Base-by-base conservation (phyloP, 495 filamentous ascomycete genomes). In the Filosporella fistucella region DNA sequence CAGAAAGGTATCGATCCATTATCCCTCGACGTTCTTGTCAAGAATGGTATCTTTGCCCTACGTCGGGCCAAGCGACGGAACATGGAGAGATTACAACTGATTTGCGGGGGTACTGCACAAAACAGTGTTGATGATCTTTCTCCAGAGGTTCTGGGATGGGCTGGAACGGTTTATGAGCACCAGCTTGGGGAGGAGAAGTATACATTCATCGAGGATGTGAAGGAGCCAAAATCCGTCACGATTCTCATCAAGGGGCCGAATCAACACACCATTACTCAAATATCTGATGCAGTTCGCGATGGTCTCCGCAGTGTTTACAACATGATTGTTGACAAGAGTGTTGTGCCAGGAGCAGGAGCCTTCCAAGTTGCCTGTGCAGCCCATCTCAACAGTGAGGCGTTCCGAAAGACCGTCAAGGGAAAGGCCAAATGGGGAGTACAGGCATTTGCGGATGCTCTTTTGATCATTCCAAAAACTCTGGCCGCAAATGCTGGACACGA, bases 1-100 rank as follows among this genome's bases (percentile, higher is more conserved):
- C 94, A 97, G 69, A 99, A 99, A 73, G 93, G 93, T 47, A 99
- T 99, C 58, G 93, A 99, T 64, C 93, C 93, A 14, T 71, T 97
- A 41, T 95, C 89, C 44, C 72, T 98, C 52, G 93, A 98, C 63
- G 88, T 97, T 20, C 71, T 98, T 24, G 89, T 90, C 41, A 98
- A 97, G 81, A 97, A 98, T 62, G 91, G 91, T 45, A 97, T 98
- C 56, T 78, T 95, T 61, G 93, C 94, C 41, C 79, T 98, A 46
- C 81, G 93, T 52, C 76, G 93, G 64, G 93, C 93, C 22, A 98
- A 98, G 81, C 76, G 93, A 62, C 85, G 93, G 61, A 98, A 98
- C 68, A 98, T 98, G 93, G 93, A 98, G 72, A 80, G 93, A 62
- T 71, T 98, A 38, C 93, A 98, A 69, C 80, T 97, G 44, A 79